A percentile compares a stretch with the other conserved stretches of the same genome.
phyloP scores from a whole-genome alignment of 2,329 filamentous ascomycete species.

The Sordariomycetes sp. region DNA sequence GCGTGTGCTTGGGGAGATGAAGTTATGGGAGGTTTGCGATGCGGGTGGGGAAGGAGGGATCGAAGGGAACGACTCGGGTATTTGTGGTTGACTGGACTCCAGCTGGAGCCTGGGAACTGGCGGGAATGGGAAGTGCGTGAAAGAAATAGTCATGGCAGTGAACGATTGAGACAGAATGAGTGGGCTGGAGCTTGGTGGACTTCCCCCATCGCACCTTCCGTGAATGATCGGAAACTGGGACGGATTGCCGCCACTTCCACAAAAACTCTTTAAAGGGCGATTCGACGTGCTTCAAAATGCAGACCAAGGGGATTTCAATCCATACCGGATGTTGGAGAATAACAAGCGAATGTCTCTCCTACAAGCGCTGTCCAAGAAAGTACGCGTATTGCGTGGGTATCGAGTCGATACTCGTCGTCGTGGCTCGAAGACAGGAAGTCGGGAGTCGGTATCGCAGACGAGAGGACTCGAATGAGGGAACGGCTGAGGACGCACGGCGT shows the following conservation, averaged over 20 bases:
- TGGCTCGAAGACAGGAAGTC: not conserved
- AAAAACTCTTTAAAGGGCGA: not conserved
- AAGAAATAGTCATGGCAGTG: not conserved
- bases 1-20: not conserved
- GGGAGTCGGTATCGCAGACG: not conserved
- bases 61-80: not conserved
- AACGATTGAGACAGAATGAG: not conserved
- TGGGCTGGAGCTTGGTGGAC: not conserved
- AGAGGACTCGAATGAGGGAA: not conserved
- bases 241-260: not conserved
- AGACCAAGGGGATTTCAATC: not conserved
- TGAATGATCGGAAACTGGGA: not conserved
- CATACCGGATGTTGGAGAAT: conserved; percentile 71
- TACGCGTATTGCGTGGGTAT: not conserved
- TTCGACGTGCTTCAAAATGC: not conserved
- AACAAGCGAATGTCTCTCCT: conserved; percentile 98
- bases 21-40: not conserved
- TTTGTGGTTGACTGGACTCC: not conserved
- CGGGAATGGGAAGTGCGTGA: not conserved
- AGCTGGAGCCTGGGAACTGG: not conserved
- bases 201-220: not conserved
- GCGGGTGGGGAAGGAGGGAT: not conserved
- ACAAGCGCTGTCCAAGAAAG: conserved; percentile 14
- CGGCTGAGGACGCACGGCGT: not conserved
- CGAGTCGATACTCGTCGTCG: not conserved